Evolutionary conservation across 2,329 filamentous ascomycete species (phyloP).

Genomic region (Alternaria brassicae): DNA sequence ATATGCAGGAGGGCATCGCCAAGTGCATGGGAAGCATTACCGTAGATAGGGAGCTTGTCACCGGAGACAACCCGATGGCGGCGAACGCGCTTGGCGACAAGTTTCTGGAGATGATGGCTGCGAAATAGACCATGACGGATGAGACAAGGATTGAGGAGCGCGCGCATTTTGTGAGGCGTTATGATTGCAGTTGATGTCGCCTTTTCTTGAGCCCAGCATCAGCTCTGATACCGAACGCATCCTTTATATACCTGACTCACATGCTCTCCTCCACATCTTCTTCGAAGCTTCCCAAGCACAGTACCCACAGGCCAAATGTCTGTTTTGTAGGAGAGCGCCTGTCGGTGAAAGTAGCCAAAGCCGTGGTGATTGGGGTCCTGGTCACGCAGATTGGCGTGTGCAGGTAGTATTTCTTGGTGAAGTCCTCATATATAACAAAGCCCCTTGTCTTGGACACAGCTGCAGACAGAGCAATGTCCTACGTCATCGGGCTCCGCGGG

Average conservation of each 20-base stretch:
- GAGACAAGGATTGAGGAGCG: background rate
- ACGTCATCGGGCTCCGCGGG: background rate
- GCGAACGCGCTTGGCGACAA: slow-evolving; percentile 44
- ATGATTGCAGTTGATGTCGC: background rate
- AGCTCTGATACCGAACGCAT: background rate
- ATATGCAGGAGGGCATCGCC: slow-evolving; percentile 53
- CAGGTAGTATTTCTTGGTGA: no score
- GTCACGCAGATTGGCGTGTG: no score
- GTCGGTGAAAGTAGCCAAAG: no score
- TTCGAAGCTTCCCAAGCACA: no score
- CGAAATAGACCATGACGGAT: background rate
- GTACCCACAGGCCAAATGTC: no score
- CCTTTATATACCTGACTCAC: background rate
- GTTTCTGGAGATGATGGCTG: slow-evolving; percentile 44
- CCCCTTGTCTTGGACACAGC: background rate
- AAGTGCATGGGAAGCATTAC: slow-evolving; percentile 54
- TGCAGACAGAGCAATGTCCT: background rate
- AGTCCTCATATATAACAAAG: no score
- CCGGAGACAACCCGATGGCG: slow-evolving; percentile 43
- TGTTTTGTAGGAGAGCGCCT: no score
- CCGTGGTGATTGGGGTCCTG: no score
- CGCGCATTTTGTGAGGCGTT: no score
- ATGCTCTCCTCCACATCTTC: background rate
- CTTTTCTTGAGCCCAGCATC: background rate
- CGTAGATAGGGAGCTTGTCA: slow-evolving; percentile 52